A percentile compares a stretch with the other conserved stretches of the same genome.
phyloP scores from a whole-genome alignment of 768 basidiomycete species.

The Termitomyces sp. region DNA sequence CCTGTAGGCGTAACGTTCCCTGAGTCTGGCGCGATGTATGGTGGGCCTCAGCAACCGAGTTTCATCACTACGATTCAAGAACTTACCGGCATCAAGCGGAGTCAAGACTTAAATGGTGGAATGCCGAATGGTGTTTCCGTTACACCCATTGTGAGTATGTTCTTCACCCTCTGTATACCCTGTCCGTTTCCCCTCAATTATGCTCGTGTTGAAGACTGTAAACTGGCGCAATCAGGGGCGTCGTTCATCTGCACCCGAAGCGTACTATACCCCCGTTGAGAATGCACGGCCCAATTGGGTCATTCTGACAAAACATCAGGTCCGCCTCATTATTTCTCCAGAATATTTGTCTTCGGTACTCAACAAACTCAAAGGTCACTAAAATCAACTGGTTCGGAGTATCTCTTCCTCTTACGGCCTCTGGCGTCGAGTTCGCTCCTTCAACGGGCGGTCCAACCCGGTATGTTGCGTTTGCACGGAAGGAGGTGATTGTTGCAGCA shows the following conservation, averaged over 20 bases:
- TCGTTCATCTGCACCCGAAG: conserved; percentile 48
- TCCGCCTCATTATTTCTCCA: conserved; percentile 7
- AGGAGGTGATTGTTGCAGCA: conserved; percentile 49
- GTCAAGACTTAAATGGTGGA: conserved; percentile 49
- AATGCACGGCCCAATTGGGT: conserved; percentile 40
- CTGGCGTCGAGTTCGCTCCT: conserved; percentile 42
- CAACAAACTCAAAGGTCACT: conserved; percentile 30
- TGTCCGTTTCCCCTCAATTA: background rate
- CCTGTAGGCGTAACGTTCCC: conserved; percentile 51
- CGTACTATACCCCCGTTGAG: conserved; percentile 53
- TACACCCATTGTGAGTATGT: conserved; percentile 37
- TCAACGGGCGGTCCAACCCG: conserved; percentile 29
- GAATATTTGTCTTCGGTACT: background rate
- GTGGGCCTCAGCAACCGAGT: conserved; percentile 46
- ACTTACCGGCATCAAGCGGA: conserved; percentile 42
- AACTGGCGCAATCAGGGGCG: conserved; percentile 45
- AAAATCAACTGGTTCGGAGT: conserved; percentile 34
- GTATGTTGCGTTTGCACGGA: conserved; percentile 35
- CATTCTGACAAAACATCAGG: conserved; percentile 37
- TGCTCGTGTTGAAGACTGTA: conserved; percentile 24
- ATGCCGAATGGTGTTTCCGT: conserved; percentile 51
- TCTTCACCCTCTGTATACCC: conserved; percentile 4
- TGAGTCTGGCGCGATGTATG: conserved; percentile 40
- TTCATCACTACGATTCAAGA: conserved; percentile 43
- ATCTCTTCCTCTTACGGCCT: conserved; percentile 30